Conservation (phyloP, 140 eudicot genomes). For the Bidens hawaiensis region DNA sequence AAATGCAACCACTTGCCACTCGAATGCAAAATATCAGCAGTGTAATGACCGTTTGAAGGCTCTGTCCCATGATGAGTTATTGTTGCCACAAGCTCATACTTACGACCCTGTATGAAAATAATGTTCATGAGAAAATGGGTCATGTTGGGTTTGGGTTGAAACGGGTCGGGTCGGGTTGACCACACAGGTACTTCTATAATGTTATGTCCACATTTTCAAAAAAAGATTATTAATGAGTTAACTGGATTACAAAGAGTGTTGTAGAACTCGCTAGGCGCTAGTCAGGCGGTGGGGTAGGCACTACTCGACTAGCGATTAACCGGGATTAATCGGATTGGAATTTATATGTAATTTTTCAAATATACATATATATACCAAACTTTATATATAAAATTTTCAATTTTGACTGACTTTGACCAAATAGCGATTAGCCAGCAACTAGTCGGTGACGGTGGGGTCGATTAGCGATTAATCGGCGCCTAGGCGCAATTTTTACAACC, state of each 20-base stretch:
- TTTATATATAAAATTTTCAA: too few species aligned
- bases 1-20: conserved; percentile 66
- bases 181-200: background rate
- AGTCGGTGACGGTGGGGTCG: too few species aligned
- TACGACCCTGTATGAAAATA: conserved; percentile 44
- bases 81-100: conserved; percentile 76
- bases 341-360: too few species aligned
- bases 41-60: conserved; percentile 88
- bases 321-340: too few species aligned
- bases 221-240: background rate
- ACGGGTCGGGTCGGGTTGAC: background rate
- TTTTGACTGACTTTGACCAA: too few species aligned
- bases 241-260: background rate
- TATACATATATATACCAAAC: too few species aligned
- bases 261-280: too few species aligned
- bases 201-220: background rate
- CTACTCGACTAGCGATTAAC: too few species aligned
- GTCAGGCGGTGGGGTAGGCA: too few species aligned
- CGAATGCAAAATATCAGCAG: conserved; percentile 68
- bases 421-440: too few species aligned
- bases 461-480: too few species aligned
- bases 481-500: too few species aligned
- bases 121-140: background rate
- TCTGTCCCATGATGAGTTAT: conserved; percentile 85
- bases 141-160: background rate